Evolutionary conservation across 108 stramenopile genomes (phyloP).

Genomic region (Chaetoceros tenuissimus): DNA sequence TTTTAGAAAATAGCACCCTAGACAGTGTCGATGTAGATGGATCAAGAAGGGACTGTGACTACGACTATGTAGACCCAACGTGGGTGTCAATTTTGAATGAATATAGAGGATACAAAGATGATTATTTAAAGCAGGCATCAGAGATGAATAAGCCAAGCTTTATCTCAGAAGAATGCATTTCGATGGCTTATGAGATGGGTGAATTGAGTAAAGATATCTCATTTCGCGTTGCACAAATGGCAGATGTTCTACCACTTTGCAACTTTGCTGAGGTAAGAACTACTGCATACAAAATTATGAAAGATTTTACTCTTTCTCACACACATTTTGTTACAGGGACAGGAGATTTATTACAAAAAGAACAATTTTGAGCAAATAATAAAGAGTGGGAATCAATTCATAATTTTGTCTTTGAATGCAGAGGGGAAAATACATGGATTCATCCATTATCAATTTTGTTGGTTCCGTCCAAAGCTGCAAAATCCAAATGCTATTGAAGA

Average conservation of each 20-base stretch:
- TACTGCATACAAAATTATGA: too few relatives aligned
- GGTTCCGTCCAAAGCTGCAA: neutral
- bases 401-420: neutral
- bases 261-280: constrained; percentile 20
- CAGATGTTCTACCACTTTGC: constrained; percentile 7
- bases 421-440: neutral
- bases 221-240: constrained; percentile 15
- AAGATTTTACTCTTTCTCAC: too few relatives aligned
- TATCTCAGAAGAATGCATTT: constrained; percentile 16
- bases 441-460: neutral
- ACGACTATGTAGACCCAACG: constrained; percentile 19
- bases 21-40: constrained; percentile 9
- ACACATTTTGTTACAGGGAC: too few relatives aligned
- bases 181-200: constrained; percentile 17
- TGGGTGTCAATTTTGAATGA: constrained; percentile 15
- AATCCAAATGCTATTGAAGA: neutral
- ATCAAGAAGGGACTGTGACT: constrained; percentile 5
- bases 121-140: constrained; percentile 22
- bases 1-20: constrained; percentile 3
- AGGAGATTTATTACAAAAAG: too few relatives aligned
- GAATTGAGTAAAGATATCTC: constrained; percentile 11
- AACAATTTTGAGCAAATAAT: too few relatives aligned
- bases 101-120: constrained; percentile 27
- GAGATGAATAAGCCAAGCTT: constrained; percentile 15
- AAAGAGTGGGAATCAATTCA: neutral